Evolutionary conservation across 257 asterid species (phyloP), one percentile per base, ranked within the genome.

Genomic region (Lavandula angustifolia): DNA sequence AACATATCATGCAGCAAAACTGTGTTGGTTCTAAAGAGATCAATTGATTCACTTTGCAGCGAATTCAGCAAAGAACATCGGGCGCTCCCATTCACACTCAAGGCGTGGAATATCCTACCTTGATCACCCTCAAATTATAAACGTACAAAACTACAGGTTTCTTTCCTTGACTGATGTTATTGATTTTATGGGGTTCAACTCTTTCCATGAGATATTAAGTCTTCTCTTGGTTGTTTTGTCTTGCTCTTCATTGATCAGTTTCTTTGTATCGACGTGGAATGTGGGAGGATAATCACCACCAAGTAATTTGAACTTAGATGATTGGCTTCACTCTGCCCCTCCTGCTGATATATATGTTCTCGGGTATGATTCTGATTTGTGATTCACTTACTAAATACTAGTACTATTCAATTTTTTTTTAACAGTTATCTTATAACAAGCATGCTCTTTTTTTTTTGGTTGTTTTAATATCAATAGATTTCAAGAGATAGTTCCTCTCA

Each of bases 271-370:
- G n/a, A 86, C 99, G 17, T 94, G 99, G 99, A 94, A 94, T 32
- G 97, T 90, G 75, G 99, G 92, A 57, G 99, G 99, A 67, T 90
- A 85, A 77, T 56, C 99, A 46, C 99, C 99, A 4, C 67, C 83
- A 4, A 80, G 66, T 77, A 88, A 78, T 70, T 67, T 94, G 94
- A 88, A 80, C 75, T 76, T 94, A 14, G 99, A 94, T 69, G 95
- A 90, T 59, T 94, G 98, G 99, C 81, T 94, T 18, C 99, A 90
- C 73, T 86, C 98, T 42, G 86, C 98, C n/a, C 99, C 98, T 55
- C 95, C 95, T 52, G 96, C 99, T 37, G 99, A 94, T 80, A 91
- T 94, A 64, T 94, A 94, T 46, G 99, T 94, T 11, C 98, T 94
- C 16, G 99, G 99, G 99, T 94, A 79, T 33, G 78, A 17, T 16